Conservation (phyloP, 306 rosid genomes). For the Luffa aegyptiaca region DNA sequence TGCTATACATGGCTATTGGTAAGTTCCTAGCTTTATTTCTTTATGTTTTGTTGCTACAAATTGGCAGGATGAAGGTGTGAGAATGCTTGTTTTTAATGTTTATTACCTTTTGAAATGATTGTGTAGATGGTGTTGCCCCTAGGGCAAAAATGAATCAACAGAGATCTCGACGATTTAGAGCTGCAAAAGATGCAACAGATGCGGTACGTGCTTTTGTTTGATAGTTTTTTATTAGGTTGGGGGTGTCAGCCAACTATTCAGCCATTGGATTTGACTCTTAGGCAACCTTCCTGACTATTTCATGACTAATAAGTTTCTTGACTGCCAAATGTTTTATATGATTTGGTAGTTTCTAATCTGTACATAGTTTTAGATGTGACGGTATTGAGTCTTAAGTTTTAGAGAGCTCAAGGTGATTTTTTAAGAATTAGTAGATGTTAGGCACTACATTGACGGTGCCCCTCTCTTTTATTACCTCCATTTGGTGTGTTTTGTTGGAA, state of each 20-base stretch:
- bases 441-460: not conserved
- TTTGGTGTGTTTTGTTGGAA: not conserved
- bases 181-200: slow-evolving; percentile 91
- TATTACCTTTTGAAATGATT: slow-evolving; percentile 3
- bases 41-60: not conserved
- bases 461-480: not conserved
- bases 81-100: slow-evolving; percentile 14
- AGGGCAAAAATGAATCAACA: slow-evolving; percentile 99
- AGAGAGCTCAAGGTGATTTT: not conserved
- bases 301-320: not conserved
- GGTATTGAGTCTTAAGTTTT: not conserved
- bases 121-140: slow-evolving; percentile 96
- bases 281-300: not conserved
- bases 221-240: not conserved
- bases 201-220: slow-evolving; percentile 53
- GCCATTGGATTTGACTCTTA: not conserved
- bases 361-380: not conserved
- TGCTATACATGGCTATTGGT: slow-evolving; percentile 95
- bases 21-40: slow-evolving; percentile 16
- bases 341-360: not conserved
- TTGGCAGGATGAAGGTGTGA: not conserved
- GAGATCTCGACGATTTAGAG: slow-evolving; percentile 84
- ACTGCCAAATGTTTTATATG: not conserved
- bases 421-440: not conserved
- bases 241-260: not conserved